Evolutionary conservation across 2,329 filamentous ascomycete genomes (phyloP), one percentile per base, ranked within the genome.

Genomic region (Lachnellula willkommii): DNA sequence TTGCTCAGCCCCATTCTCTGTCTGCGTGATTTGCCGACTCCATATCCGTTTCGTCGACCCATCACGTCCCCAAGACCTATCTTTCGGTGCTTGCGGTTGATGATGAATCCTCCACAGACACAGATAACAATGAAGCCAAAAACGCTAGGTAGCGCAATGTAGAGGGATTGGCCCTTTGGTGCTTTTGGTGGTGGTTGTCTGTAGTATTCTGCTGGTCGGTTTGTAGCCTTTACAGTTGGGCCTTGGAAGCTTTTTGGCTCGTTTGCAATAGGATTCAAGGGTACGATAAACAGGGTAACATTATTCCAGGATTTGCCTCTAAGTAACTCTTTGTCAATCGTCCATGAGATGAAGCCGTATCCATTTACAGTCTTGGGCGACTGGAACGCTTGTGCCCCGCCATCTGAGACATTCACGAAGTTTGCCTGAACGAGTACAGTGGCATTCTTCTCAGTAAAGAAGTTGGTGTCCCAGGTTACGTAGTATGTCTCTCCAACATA

Each of bases 11-110:
- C 65, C 40, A 69, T 28, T 47, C 66, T 64, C 54, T 68, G 62
- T n/a, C 54, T 55, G 17, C 57, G 57, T 2, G 66, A 68, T 53
- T 67, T 65, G 2, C 65, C 54, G 28, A 58, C 58, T n/a, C 66
- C 65, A 47, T 69, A 69, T 42, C 66, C 66, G 4, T 55, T 61
- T 8, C 62, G 47, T 17, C 66, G 57, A 24, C 67, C 64, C 66
- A 69, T 68, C 3, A 68, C 56, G 57, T 65, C 69, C 8, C 67
- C 66, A 37, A 69, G 55, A 12, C 65, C 66, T 43, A 67, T 68
- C 6, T 50, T 60, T 24, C 64, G 55, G 6, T 55, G 55, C n/a
- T 65, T 65, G n/a, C 62, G 58, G 48, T 69, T 68, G 35, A 60
- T 56, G 45, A 60, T 59, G 46, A 47, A 66, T 1, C 58, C 62